Percentiles rank a stretch among this genome's conserved stretches.
Conservation (phyloP, 2,329 filamentous ascomycete species). For the Teratosphaeria pseudoeucalypti region DNA sequence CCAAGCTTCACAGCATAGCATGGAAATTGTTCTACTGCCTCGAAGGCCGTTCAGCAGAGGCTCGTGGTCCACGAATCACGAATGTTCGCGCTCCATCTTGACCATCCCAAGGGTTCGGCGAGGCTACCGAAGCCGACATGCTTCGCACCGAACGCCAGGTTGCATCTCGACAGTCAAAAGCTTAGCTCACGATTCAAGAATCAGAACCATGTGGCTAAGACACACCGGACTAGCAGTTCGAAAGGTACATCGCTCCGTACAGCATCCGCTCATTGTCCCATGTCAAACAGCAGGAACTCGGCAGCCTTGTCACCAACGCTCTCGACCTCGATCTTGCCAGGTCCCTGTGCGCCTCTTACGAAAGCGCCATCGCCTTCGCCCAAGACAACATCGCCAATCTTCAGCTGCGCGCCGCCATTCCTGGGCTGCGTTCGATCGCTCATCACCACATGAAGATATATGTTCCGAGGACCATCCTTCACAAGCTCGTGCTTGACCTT, state of each 20-base stretch:
- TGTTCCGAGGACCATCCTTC: conserved; percentile 53
- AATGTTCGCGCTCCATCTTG: background rate
- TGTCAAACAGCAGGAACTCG: conserved; percentile 42
- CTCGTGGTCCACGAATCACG: no score
- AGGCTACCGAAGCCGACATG: background rate
- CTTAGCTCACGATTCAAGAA: no score
- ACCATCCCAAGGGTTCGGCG: background rate
- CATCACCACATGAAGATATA: conserved; percentile 75
- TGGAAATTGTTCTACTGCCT: background rate
- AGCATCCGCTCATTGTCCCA: conserved; percentile 25
- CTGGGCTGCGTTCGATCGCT: conserved; percentile 44
- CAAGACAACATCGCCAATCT: conserved; percentile 56
- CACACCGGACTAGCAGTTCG: background rate
- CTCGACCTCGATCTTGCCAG: conserved; percentile 35
- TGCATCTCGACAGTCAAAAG: background rate
- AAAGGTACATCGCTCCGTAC: background rate
- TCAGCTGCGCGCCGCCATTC: conserved; percentile 60
- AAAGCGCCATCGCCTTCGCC: conserved; percentile 75
- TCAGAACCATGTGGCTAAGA: background rate
- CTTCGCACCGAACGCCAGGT: background rate
- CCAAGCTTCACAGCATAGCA: background rate
- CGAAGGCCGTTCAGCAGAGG: background rate
- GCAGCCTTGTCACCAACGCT: conserved; percentile 37
- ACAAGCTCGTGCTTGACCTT: conserved; percentile 66
- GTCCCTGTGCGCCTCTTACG: conserved; percentile 43